Conservation (phyloP, 129 eudicot species). For the Pittosporum tobira region DNA sequence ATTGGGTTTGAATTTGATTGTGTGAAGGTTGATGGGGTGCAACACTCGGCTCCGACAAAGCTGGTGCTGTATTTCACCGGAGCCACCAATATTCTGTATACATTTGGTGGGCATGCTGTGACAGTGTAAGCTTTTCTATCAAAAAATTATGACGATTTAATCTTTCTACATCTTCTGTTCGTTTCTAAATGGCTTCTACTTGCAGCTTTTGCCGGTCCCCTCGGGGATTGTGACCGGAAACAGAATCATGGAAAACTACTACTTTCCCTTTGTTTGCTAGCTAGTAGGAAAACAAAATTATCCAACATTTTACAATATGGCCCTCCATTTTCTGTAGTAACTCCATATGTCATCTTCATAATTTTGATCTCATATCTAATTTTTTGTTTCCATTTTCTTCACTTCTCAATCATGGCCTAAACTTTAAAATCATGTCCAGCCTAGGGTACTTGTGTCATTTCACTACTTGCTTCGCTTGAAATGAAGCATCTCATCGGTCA, state of each 20-base stretch:
- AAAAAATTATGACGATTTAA: not conserved
- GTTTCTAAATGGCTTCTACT: constrained; percentile 44
- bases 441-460: constrained; percentile 8
- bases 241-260: constrained; percentile 21
- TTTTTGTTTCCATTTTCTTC: not conserved
- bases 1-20: not conserved
- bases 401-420: not conserved
- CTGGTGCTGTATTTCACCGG: constrained; percentile 13
- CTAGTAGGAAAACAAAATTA: not conserved
- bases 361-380: too few relatives aligned
- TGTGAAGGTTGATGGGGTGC: constrained; percentile 7
- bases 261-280: constrained; percentile 22
- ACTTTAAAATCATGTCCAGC: not conserved
- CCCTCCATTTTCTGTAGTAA: constrained; percentile 1
- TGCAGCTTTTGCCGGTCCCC: constrained; percentile 83
- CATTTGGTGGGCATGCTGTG: constrained; percentile 16
- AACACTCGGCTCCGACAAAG: constrained; percentile 14
- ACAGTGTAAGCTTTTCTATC: constrained; percentile 8
- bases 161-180: constrained; percentile 27
- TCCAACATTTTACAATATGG: constrained; percentile 8
- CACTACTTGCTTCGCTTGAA: constrained; percentile 16
- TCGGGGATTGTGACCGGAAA: constrained; percentile 26
- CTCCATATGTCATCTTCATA: not conserved
- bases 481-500: not conserved
- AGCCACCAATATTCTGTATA: constrained; percentile 16